Evolutionary conservation across 345 rosid genomes (phyloP), one percentile per base, ranked within the genome.

Genomic region (Rhodamnia argentea): DNA sequence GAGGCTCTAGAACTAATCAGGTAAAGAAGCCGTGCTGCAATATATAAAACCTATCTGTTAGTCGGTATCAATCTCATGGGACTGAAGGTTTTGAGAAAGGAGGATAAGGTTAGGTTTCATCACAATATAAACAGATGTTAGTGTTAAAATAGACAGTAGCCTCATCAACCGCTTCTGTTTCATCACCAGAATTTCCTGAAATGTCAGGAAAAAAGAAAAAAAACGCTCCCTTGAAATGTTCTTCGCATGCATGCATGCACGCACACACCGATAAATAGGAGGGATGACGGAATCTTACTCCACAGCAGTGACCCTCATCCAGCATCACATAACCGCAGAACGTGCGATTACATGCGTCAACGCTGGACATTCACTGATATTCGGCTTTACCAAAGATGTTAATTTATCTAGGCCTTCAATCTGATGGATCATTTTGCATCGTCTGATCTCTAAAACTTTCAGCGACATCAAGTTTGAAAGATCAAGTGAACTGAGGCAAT

Each of bases 201-300:
- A 24, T 7, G 12, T 23, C 52, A 50, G 9, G 23, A 9, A 12
- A 57, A 2, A 23, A 56, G 3, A 37, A 37, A 37, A 37, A 37
- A n/a, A 13, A 5, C 1, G 60, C 23, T 23, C 10, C 60, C 60
- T 57, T 10, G 60, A 57, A 57, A 57, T 10, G 13, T 57, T 23
- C 12, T 8, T 4, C 5, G n/a, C 60, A 24, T 23, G 60, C 60
- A 24, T 23, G 60, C 60, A 23, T 57, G 6, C n/a, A 57, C 5
- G 12, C 26, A 5, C 13, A 10, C 60, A 22, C 13, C 9, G 4
- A 57, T 57, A 57, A 26, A 55, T 22, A 56, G 59, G 2, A n/a
- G 26, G 12, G 0, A 4, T 6, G n/a, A 10, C 13, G 12, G n/a
- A 4, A 55, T 4, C 26, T 22, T 4, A 8, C 26, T 5, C 2